Conservation (phyloP, 164 flowering plant genomes). For the Vitis labrusca region DNA sequence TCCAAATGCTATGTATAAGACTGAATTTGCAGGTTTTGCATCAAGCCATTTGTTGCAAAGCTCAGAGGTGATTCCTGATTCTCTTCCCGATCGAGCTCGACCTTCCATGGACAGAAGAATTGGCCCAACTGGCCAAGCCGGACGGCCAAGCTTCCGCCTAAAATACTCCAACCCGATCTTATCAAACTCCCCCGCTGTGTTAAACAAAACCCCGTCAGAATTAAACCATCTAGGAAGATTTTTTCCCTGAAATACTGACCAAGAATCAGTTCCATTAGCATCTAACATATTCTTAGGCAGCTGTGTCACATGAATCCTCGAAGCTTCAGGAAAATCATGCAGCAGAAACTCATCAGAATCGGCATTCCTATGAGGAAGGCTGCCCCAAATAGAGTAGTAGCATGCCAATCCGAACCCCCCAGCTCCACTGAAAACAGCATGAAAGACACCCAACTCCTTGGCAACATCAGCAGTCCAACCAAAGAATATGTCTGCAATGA, state of each 20-base stretch:
- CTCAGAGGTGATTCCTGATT: slow-evolving; percentile 10
- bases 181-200: slow-evolving; percentile 57
- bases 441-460: slow-evolving; percentile 35
- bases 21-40: slow-evolving; percentile 38
- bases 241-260: slow-evolving; percentile 23
- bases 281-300: slow-evolving; percentile 15
- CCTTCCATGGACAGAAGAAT: slow-evolving; percentile 12
- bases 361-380: slow-evolving; percentile 25
- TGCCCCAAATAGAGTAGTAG: slow-evolving; percentile 44
- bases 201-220: slow-evolving; percentile 40
- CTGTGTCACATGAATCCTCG: slow-evolving; percentile 37
- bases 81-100: slow-evolving; percentile 11
- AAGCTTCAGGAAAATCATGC: slow-evolving; percentile 49
- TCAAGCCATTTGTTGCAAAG: slow-evolving; percentile 43
- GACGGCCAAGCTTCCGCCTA: slow-evolving; percentile 18
- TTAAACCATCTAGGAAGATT: slow-evolving; percentile 26
- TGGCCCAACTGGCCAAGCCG: slow-evolving; percentile 53
- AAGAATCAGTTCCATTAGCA: slow-evolving; percentile 37
- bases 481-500: slow-evolving; percentile 36
- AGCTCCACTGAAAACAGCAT: slow-evolving; percentile 35
- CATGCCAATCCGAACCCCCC: slow-evolving; percentile 48
- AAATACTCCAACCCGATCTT: slow-evolving; percentile 36
- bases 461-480: slow-evolving; percentile 46
- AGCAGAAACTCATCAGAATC: slow-evolving; percentile 23
- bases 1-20: slow-evolving; percentile 59